Conservation (phyloP, 257 asterid genomes). For the Marsdenia floribunda region DNA sequence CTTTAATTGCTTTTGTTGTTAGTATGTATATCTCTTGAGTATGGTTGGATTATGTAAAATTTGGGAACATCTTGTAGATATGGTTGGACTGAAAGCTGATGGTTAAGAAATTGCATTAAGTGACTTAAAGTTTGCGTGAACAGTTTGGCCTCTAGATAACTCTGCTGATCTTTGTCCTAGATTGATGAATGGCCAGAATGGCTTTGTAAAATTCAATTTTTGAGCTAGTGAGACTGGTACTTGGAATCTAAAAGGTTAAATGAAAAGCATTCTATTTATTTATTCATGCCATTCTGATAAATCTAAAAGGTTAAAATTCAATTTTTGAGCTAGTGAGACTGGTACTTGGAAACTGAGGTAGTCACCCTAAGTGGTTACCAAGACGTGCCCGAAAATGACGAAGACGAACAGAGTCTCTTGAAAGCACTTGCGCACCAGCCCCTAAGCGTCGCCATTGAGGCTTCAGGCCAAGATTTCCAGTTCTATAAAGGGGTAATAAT, state of each 20-base stretch:
- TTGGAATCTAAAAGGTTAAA: neutral
- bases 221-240: no score
- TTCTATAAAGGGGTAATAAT: slow-evolving; percentile 35
- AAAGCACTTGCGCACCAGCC: slow-evolving; percentile 46
- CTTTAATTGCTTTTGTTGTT: no score
- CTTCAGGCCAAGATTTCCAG: slow-evolving; percentile 39
- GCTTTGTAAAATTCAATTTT: neutral
- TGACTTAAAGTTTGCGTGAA: no score
- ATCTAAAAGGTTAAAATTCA: no score
- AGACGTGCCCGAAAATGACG: slow-evolving; percentile 37
- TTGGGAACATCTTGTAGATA: no score
- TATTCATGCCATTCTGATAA: neutral
- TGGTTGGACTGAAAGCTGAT: no score
- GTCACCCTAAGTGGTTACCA: slow-evolving; percentile 33
- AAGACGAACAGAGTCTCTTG: slow-evolving; percentile 28
- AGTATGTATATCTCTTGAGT: no score
- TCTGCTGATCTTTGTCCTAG: neutral
- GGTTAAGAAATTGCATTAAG: no score
- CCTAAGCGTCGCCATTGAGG: slow-evolving; percentile 37
- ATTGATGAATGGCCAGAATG: neutral
- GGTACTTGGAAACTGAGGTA: slow-evolving; percentile 26
- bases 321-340: no score
- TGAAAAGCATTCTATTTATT: neutral
- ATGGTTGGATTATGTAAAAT: no score
- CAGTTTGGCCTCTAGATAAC: neutral